These are phyloP conservation scores for Exophiala bonariae DNA, from an alignment of 2,329 filamentous ascomycete species.

Conservation along the genomic window DNA sequence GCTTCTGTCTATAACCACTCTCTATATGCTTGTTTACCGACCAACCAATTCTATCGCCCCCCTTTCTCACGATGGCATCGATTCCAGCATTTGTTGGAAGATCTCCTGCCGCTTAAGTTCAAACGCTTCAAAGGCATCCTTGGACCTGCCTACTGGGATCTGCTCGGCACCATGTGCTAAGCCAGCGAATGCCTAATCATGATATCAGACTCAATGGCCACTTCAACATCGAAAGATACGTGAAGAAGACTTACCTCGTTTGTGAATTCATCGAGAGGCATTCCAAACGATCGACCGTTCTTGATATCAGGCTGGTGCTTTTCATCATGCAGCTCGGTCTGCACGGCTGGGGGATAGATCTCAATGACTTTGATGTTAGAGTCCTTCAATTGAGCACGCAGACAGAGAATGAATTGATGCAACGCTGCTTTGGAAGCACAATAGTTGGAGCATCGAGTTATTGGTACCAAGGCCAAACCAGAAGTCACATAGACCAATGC, in stretches of 20 bases:
- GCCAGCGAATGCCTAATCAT: conserved; percentile 41
- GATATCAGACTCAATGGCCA: background rate
- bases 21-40: no score
- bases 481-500: conserved; percentile 52
- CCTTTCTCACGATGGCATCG: no score
- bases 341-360: conserved; percentile 56
- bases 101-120: conserved; percentile 50
- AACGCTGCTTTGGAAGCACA: conserved; percentile 57
- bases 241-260: conserved; percentile 35
- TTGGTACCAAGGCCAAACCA: conserved; percentile 51
- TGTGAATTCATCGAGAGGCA: conserved; percentile 55
- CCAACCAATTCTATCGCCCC: no score
- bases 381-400: conserved; percentile 52
- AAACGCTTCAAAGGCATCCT: conserved; percentile 44
- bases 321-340: conserved; percentile 57
- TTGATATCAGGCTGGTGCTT: conserved; percentile 57
- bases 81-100: conserved; percentile 15
- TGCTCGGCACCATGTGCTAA: conserved; percentile 52
- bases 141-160: conserved; percentile 50
- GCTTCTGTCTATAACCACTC: no score
- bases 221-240: background rate
- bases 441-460: conserved; percentile 51
- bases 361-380: conserved; percentile 56
- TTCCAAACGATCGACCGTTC: conserved; percentile 51
- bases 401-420: conserved; percentile 53